Evolutionary conservation across 2,329 filamentous ascomycete genomes (phyloP).

Genomic region (Botrytis hyacinthi): DNA sequence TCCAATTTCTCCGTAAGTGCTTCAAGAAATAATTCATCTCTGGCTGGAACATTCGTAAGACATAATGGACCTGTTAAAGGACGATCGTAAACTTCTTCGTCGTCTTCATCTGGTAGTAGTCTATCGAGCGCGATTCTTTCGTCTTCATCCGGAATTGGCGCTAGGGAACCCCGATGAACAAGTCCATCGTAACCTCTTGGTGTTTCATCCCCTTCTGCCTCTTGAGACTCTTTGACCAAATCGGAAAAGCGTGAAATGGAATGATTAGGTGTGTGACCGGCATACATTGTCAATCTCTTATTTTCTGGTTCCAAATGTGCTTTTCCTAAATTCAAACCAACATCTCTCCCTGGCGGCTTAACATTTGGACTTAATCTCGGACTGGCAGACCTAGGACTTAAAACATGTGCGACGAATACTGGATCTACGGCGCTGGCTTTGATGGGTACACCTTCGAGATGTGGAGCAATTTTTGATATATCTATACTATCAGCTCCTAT

Average conservation of each 20-base stretch:
- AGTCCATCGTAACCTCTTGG: constrained; percentile 27
- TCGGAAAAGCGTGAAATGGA: constrained; percentile 52
- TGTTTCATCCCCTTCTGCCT: constrained; percentile 32
- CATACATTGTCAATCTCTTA: constrained; percentile 57
- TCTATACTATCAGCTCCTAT: constrained; percentile 47
- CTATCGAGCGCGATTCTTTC: constrained; percentile 5
- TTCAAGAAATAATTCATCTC: constrained; percentile 32
- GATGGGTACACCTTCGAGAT: constrained; percentile 58
- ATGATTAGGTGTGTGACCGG: constrained; percentile 62
- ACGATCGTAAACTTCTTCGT: constrained; percentile 27
- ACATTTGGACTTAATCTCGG: constrained; percentile 34
- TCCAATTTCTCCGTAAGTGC: constrained; percentile 32
- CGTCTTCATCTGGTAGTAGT: constrained; percentile 13
- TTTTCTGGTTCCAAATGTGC: constrained; percentile 41
- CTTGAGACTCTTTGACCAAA: constrained; percentile 33
- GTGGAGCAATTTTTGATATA: constrained; percentile 56
- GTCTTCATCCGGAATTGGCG: constrained; percentile 2
- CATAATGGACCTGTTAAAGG: constrained; percentile 33
- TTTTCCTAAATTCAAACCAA: constrained; percentile 21
- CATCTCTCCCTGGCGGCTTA: constrained; percentile 24
- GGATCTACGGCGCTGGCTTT: constrained; percentile 51
- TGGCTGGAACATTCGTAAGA: constrained; percentile 28
- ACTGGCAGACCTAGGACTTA: constrained; percentile 32
- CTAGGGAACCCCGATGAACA: background rate
- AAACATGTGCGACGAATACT: constrained; percentile 35